Percentiles rank a stretch among this genome's conserved stretches.
Evolutionary conservation across 441 rosid species (phyloP).

Genomic region (Erysimum pusillum): DNA sequence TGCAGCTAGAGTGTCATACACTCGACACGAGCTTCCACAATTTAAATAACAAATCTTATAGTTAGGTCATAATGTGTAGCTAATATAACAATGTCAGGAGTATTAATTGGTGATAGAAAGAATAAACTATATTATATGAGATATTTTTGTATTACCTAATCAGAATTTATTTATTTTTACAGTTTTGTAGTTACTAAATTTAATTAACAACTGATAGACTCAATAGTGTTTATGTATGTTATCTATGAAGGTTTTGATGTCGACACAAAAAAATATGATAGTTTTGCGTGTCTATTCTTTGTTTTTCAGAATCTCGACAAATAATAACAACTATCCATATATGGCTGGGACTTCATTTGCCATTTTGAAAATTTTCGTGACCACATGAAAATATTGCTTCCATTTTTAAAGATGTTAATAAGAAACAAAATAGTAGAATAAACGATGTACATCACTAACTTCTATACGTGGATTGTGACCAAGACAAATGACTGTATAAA

Average conservation of each 20-base stretch:
- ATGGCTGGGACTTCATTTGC: slow-evolving; percentile 31
- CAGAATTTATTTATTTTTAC: too few species aligned
- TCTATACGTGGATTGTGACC: slow-evolving; percentile 39
- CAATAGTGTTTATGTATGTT: not conserved
- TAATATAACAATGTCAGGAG: not conserved
- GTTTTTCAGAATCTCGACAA: not conserved
- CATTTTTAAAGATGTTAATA: slow-evolving; percentile 24
- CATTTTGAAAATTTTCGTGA: slow-evolving; percentile 19
- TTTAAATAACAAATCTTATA: slow-evolving; percentile 14
- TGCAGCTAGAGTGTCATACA: not conserved
- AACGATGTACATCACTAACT: slow-evolving; percentile 37
- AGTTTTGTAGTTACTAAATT: not conserved
- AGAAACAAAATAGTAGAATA: slow-evolving; percentile 37
- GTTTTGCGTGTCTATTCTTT: not conserved
- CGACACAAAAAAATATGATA: not conserved
- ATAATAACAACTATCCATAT: slow-evolving; percentile 5
- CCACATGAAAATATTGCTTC: slow-evolving; percentile 37
- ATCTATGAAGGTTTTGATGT: not conserved
- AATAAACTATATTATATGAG: not conserved
- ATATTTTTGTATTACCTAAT: too few species aligned
- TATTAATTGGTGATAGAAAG: not conserved
- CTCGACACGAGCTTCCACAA: slow-evolving; percentile 1
- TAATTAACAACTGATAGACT: not conserved
- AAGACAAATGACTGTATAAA: slow-evolving; percentile 41
- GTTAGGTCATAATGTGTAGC: slow-evolving; percentile 10